These are phyloP conservation scores for Phaeosphaeriaceae sp. DNA, from an alignment of 2,329 filamentous ascomycete genomes.

Conservation along the genomic window DNA sequence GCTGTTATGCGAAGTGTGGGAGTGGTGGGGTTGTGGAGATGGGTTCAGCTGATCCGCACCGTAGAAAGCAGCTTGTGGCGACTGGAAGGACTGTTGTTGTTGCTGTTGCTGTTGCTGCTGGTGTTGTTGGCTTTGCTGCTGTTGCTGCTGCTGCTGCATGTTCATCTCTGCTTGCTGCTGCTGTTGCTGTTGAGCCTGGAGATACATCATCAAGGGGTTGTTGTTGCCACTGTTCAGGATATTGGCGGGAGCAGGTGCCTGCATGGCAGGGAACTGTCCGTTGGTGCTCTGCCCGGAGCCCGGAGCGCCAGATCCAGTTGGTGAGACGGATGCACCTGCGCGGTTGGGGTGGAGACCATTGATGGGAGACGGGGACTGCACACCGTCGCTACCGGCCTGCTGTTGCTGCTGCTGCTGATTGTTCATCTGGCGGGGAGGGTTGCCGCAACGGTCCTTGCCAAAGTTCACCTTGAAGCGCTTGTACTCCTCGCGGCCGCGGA, in stretches of 20 bases:
- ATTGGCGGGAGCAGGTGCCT: slow-evolving; percentile 71
- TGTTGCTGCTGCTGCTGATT: slow-evolving; percentile 65
- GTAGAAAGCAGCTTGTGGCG: slow-evolving; percentile 83
- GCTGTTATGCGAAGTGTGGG: slow-evolving; percentile 63
- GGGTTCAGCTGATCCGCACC: slow-evolving; percentile 67
- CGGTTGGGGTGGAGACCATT: slow-evolving; percentile 65
- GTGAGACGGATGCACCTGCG: slow-evolving; percentile 65
- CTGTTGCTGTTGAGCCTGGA: slow-evolving; percentile 69
- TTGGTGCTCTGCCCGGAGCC: slow-evolving; percentile 61
- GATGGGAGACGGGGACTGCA: slow-evolving; percentile 63
- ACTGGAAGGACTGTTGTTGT: slow-evolving; percentile 67
- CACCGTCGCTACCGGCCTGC: slow-evolving; percentile 68
- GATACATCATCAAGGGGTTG: slow-evolving; percentile 92
- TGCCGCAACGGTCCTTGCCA: slow-evolving; percentile 97
- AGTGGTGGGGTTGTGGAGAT: slow-evolving; percentile 67
- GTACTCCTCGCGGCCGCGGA: slow-evolving; percentile 95
- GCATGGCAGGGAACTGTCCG: slow-evolving; percentile 65
- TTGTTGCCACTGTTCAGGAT: slow-evolving; percentile 80
- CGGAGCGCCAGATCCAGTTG: slow-evolving; percentile 64
- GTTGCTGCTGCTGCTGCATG: slow-evolving; percentile 39
- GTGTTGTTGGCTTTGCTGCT: slow-evolving; percentile 16
- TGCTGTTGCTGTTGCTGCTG: slow-evolving; percentile 32
- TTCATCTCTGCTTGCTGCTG: slow-evolving; percentile 52
- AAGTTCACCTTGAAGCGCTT: slow-evolving; percentile 99
- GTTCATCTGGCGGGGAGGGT: slow-evolving; percentile 87